Percentiles rank a stretch among this genome's conserved stretches.
Evolutionary conservation across 352 stramenopile species (phyloP).

Genomic region (Nothophytophthora sp.): DNA sequence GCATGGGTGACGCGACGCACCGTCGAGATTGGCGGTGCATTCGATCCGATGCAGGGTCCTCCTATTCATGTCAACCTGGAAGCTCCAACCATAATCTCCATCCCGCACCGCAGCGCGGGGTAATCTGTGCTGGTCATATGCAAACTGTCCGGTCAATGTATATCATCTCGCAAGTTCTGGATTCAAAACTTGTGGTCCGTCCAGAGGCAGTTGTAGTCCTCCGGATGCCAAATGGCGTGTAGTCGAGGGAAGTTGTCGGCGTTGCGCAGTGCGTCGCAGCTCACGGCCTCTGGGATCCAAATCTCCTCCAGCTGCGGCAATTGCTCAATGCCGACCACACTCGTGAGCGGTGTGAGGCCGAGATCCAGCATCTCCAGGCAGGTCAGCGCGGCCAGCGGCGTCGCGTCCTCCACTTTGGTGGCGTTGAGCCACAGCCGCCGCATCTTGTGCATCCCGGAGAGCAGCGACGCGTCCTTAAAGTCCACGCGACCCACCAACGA

Average conservation of each 20-base stretch:
- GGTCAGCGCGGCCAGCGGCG: constrained; percentile 29
- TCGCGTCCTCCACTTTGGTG: constrained; percentile 47
- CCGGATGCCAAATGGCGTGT: constrained; percentile 55
- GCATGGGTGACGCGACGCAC: too few species aligned
- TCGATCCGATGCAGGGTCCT: too few species aligned
- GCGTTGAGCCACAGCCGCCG: constrained; percentile 47
- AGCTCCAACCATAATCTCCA: too few species aligned
- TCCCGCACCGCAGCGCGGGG: too few species aligned
- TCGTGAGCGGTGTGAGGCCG: constrained; percentile 50
- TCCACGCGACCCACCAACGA: constrained; percentile 57
- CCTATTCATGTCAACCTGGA: too few species aligned
- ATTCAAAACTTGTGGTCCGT: constrained; percentile 50
- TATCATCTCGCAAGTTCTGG: too few species aligned
- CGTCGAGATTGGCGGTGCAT: too few species aligned
- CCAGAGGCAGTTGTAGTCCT: constrained; percentile 71
- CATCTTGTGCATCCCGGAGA: constrained; percentile 41
- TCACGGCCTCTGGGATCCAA: constrained; percentile 42
- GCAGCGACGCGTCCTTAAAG: constrained; percentile 48
- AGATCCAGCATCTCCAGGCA: constrained; percentile 48
- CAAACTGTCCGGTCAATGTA: too few species aligned
- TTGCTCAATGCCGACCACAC: constrained; percentile 28
- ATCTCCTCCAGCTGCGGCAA: constrained; percentile 46
- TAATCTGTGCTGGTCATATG: too few species aligned
- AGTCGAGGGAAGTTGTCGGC: constrained; percentile 43
- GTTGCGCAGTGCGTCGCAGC: constrained; percentile 46